Evolutionary conservation across 768 basidiomycete genomes (phyloP), one percentile per base, ranked within the genome.

Genomic region (Rickenella mellea): DNA sequence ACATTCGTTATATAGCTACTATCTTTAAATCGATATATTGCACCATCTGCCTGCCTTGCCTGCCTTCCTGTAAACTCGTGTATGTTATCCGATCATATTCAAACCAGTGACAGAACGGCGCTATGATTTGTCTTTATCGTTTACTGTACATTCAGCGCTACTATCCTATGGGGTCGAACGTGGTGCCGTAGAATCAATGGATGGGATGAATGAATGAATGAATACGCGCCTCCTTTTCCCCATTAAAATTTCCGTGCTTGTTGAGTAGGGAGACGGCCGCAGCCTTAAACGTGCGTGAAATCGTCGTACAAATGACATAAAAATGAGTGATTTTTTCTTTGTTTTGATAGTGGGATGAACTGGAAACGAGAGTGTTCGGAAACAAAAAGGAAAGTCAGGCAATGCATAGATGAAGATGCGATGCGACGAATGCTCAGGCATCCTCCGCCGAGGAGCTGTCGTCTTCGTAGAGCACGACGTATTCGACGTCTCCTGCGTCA

Each of bases 371-470:
- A 40, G 11, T 5, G 29, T 47, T 46, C 49, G 51, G 43, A 62
- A 60, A 36, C 49, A 53, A 25, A 37, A 48, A 21, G 44, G 33
- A 26, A 59, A 22, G 46, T 46, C 45, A 35, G 36, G 42, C 58
- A 37, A 33, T 27, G 27, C 11, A 38, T 37, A 39, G 24, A 15
- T 36, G 55, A 53, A 50, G 43, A 39, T 15, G 24, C 46, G 27
- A 20, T 19, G 15, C 27, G 15, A 35, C 21, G 5, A 61, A 25
- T 74, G n/a, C n/a, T n/a, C n/a, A n/a, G n/a, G n/a, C 73, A 29
- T 72, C 75, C 26, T 76, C 76, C 0, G 74, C 74, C 6, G 71
- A 73, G 39, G 65, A 67, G 46, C 76, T 78, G 53, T 84, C 84
- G 19, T 36, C 33, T 19, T 36, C 33, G 48, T 83, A 86, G 44